phyloP scores from a whole-genome alignment of 108 stramenopile species.

The Mediolabrus comicus region DNA sequence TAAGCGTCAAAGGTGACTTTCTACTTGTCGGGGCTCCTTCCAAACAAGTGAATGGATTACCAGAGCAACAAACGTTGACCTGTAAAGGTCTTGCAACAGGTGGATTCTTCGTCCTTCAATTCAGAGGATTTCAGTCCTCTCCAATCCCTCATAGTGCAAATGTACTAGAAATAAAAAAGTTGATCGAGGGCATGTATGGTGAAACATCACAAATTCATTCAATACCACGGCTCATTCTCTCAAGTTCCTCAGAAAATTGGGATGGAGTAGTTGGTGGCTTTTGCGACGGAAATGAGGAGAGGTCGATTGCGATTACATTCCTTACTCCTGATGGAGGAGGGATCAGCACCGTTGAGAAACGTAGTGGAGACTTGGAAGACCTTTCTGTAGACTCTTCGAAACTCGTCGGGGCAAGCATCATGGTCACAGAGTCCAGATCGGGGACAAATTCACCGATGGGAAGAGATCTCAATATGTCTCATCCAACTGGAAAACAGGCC shows the following conservation, averaged over 20 bases:
- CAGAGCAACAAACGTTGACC: slow-evolving; percentile 54
- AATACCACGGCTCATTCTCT: slow-evolving; percentile 39
- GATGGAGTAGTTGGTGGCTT: slow-evolving; percentile 33
- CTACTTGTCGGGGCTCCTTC: slow-evolving; percentile 67
- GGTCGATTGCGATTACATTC: slow-evolving; percentile 37
- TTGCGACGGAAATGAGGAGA: slow-evolving; percentile 24
- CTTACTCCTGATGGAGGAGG: slow-evolving; percentile 47
- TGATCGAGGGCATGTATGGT: slow-evolving; percentile 53
- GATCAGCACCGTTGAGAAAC: slow-evolving; percentile 29
- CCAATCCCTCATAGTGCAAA: slow-evolving; percentile 53
- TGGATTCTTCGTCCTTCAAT: slow-evolving; percentile 55
- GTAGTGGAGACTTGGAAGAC: slow-evolving; percentile 42
- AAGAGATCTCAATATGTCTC: slow-evolving; percentile 10
- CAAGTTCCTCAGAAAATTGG: slow-evolving; percentile 26
- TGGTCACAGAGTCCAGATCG: slow-evolving; percentile 9
- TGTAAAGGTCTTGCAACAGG: slow-evolving; percentile 41
- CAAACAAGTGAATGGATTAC: slow-evolving; percentile 55
- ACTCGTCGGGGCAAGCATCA: slow-evolving; percentile 17
- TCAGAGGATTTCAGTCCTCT: slow-evolving; percentile 65
- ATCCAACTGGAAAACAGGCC: slow-evolving; percentile 40
- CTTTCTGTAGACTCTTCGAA: slow-evolving; percentile 12
- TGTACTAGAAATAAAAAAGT: slow-evolving; percentile 39
- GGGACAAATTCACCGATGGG: slow-evolving; percentile 42
- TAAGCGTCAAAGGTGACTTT: slow-evolving; percentile 36
- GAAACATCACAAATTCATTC: slow-evolving; percentile 56